Evolutionary conservation across 2,329 filamentous ascomycete species (phyloP), one percentile per base, ranked within the genome.

Genomic region (Alternaria sp.): DNA sequence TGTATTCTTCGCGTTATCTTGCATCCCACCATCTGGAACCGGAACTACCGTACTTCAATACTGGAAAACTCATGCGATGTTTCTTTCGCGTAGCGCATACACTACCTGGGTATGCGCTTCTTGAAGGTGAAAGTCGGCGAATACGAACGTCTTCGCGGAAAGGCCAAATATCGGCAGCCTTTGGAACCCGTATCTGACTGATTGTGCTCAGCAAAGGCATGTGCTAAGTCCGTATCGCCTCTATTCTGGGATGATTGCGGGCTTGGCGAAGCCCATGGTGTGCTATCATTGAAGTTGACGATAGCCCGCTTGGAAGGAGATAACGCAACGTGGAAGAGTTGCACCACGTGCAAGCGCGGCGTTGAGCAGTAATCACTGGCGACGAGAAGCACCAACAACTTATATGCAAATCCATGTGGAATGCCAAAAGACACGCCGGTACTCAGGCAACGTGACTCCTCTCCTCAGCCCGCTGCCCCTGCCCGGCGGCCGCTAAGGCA

Each of bases 401-500:
- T 49, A 45, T 55, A 46, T n/a, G 25, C 13, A 25, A 6, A 23
- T 19, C 8, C n/a, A 17, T 6, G 15, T 30, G 6, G 19, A 17
- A 15, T 43, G 30, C 17, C 25, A 32, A 5, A n/a, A 55, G 52
- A 57, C 25, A 43, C 43, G 12, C 23, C 43, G 46, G 51, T 52
- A 19, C 49, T 53, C 30, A 25, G 19, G 17, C 13, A 49, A 52
- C 12, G 52, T 30, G 52, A 60, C 23, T 26, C n/a, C 30, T 25
- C 23, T 19, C 55, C 32, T 26, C n/a, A 17, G 46, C 43, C 40
- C 49, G 55, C 51, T 43, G 47, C 47, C 43, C 36, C 23, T 57
- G 45, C 40, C 36, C 50, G 49, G 32, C 54, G 53, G 50, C 56
- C 64, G 52, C 63, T 64, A 64, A 64, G 47, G 65, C 67, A 67